These are phyloP conservation scores for Fusarium citri DNA, from an alignment of 2,329 filamentous ascomycete species.

Conservation along the genomic window DNA sequence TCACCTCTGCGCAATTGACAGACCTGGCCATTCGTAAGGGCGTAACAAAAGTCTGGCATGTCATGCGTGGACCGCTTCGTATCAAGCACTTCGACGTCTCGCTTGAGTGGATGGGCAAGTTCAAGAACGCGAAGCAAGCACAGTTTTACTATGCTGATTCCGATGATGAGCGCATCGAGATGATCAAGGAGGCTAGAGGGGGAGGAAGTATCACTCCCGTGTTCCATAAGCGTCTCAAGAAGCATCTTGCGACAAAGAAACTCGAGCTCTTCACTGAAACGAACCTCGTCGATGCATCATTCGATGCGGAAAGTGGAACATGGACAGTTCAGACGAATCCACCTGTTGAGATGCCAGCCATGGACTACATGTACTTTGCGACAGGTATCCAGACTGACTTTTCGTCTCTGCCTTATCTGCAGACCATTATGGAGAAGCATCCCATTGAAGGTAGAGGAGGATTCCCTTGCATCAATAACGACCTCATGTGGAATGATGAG, in stretches of 20 bases:
- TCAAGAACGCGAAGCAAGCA: constrained; percentile 80
- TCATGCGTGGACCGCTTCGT: constrained; percentile 70
- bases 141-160: constrained; percentile 81
- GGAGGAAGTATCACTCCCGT: constrained; percentile 81
- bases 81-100: constrained; percentile 84
- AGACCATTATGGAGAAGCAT: constrained; percentile 67
- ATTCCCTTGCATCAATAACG: constrained; percentile 78
- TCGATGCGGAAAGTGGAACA: constrained; percentile 54
- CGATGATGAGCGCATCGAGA: constrained; percentile 74
- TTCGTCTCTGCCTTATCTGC: constrained; percentile 68
- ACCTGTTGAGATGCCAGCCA: constrained; percentile 63
- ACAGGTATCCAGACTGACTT: constrained; percentile 78
- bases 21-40: constrained; percentile 74
- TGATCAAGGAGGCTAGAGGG: constrained; percentile 73
- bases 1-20: constrained; percentile 80
- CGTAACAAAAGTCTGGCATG: constrained; percentile 74
- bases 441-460: constrained; percentile 74
- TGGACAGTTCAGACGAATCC: constrained; percentile 65
- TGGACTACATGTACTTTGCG: constrained; percentile 80
- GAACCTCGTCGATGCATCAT: constrained; percentile 62
- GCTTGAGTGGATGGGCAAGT: constrained; percentile 84
- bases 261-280: constrained; percentile 70
- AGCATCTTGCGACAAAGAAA: constrained; percentile 63
- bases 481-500: constrained; percentile 79
- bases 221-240: constrained; percentile 74